Evolutionary conservation across 2,329 filamentous ascomycete genomes (phyloP), one percentile per base, ranked within the genome.

Genomic region (Calonectria pseudoreteaudii): DNA sequence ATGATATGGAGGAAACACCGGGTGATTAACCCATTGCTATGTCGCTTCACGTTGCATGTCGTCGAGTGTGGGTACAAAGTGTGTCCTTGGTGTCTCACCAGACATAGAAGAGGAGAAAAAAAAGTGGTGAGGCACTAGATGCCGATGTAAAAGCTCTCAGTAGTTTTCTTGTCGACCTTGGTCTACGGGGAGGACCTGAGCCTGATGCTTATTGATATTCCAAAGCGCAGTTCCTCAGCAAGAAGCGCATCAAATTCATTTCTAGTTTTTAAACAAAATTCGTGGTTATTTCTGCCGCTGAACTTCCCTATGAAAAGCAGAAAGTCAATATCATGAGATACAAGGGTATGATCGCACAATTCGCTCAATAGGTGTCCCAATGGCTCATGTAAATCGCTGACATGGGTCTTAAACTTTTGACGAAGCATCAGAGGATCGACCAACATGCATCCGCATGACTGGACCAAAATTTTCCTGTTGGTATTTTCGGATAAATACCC

Each of bases 401-500:
- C 56, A 62, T 62, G 56, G 34, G 36, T 41, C 23, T 23, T 62
- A 62, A 28, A 28, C 56, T 62, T 62, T 70, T 73, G 50, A 38
- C 28, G 38, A 52, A 26, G n/a, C 11, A 53, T 53, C 50, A 44
- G 13, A 34, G 38, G 60, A 65, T 65, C 38, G 30, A 65, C 60
- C 38, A 49, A 31, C 60, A 31, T 44, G 38, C 60, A 47, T 49
- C 41, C 28, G 14, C 60, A 65, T 65, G 26, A 47, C 41, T 26
- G n/a, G 60, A n/a, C 20, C 26, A 65, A 23, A 49, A 31, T 65
- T 26, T 5, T 18, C n/a, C 60, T 65, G 60, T 34, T 23, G 10
- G 31, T 62, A 26, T 62, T 62, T 62, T 62, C 56, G 60, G 60
- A 65, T 65, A 65, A 65, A 65, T 49, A 49, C 38, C 38, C 60